These are phyloP conservation scores for Rhizoctonia solani DNA, from an alignment of 1,284 basidiomycete species.

Conservation along the genomic window DNA sequence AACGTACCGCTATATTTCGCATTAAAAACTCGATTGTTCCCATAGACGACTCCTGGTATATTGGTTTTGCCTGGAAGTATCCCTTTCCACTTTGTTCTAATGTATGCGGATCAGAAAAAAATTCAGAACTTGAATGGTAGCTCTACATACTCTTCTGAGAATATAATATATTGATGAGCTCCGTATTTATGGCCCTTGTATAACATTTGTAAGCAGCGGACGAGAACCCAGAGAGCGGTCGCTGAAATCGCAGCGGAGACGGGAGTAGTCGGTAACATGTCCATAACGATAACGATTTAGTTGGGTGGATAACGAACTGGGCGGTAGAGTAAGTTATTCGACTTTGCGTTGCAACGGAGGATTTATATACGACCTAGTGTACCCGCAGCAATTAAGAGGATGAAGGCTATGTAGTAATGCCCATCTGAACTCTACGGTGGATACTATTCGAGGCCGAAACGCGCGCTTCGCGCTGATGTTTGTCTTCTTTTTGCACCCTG, in stretches of 20 bases:
- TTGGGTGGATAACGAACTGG: no score
- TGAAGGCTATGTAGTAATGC: no score
- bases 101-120: neutral
- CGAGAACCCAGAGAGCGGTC: neutral
- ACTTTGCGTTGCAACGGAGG: no score
- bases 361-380: no score
- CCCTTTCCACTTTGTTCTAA: neutral
- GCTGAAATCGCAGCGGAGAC: neutral
- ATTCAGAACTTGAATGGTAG: neutral
- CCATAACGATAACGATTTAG: no score
- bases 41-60: constrained; percentile 7
- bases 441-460: no score
- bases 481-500: no score
- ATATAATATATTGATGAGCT: neutral
- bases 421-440: no score
- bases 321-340: no score
- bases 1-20: constrained; percentile 11
- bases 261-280: neutral
- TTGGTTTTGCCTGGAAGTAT: neutral
- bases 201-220: constrained; percentile 13
- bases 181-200: neutral
- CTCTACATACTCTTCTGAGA: neutral
- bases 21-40: neutral
- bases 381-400: no score
- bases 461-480: no score